Percentiles rank a stretch among this genome's conserved stretches.
These are phyloP conservation scores for Podospora pseudocomata DNA, from an alignment of 495 filamentous ascomycete species.

Conservation along the genomic window DNA sequence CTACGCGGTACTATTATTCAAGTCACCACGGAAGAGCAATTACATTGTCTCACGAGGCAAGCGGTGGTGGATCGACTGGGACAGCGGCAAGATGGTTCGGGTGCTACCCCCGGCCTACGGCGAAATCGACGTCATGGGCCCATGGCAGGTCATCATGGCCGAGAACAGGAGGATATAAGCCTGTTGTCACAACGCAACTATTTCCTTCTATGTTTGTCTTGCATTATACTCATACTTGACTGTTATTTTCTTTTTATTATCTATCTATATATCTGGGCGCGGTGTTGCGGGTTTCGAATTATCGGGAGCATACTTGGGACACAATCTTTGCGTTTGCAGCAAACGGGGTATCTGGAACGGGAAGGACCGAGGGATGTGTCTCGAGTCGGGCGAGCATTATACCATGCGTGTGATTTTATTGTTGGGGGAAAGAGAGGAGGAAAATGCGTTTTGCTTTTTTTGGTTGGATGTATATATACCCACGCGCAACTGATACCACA, in stretches of 20 bases:
- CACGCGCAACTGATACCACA: conserved; percentile 4
- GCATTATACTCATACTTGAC: background rate
- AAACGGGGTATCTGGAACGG: background rate
- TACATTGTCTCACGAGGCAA: conserved; percentile 45
- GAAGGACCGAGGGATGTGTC: background rate
- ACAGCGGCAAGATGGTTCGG: conserved; percentile 40
- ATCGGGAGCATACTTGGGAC: background rate
- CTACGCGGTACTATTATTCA: conserved; percentile 47
- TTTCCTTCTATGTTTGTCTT: conserved; percentile 9
- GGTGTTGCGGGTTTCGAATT: background rate
- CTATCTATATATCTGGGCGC: conserved; percentile 1
- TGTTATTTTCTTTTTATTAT: conserved; percentile 16
- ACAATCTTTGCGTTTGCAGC: background rate
- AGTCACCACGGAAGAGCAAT: conserved; percentile 44
- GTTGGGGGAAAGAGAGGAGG: background rate
- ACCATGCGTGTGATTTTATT: conserved; percentile 2
- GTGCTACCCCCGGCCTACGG: conserved; percentile 41
- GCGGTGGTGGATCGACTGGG: conserved; percentile 49
- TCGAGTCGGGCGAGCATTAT: background rate
- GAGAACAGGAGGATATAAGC: conserved; percentile 34
- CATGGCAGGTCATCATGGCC: conserved; percentile 36
- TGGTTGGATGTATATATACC: conserved; percentile 2
- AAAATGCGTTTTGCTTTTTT: background rate
- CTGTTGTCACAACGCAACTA: background rate
- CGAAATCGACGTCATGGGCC: conserved; percentile 35